These are phyloP conservation scores for Mycena latifolia DNA, from an alignment of 768 basidiomycete species.

Conservation along the genomic window DNA sequence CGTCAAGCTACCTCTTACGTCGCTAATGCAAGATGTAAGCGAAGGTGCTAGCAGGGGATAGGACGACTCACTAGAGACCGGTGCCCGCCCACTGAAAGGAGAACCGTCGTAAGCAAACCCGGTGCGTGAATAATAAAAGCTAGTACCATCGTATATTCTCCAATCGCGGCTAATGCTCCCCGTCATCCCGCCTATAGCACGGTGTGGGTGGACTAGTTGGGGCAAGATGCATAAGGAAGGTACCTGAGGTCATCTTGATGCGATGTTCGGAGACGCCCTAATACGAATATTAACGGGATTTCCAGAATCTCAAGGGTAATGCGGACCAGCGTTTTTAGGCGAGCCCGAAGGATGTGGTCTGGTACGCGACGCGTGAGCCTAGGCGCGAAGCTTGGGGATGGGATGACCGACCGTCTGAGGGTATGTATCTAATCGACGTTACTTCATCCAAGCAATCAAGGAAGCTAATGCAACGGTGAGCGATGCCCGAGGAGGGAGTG, in stretches of 20 bases:
- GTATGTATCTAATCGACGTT: constrained; percentile 70
- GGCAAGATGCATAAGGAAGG: constrained; percentile 30
- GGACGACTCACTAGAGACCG: constrained; percentile 67
- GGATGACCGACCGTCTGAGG: constrained; percentile 68
- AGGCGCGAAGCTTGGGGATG: not conserved
- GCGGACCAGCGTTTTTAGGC: constrained; percentile 68
- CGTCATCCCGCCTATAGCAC: constrained; percentile 33
- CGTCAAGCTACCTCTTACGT: constrained; percentile 37
- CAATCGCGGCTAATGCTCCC: constrained; percentile 50
- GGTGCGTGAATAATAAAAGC: not conserved
- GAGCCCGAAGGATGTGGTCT: constrained; percentile 82
- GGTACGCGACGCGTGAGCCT: constrained; percentile 10
- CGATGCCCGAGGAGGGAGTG: not conserved
- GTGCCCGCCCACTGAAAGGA: constrained; percentile 66
- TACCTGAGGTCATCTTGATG: constrained; percentile 68
- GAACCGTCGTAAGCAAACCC: constrained; percentile 2
- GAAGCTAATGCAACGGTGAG: constrained; percentile 64
- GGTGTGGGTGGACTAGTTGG: constrained; percentile 2
- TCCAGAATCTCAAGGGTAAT: not conserved
- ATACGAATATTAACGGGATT: constrained; percentile 27
- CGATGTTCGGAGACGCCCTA: constrained; percentile 77
- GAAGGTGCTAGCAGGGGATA: not conserved
- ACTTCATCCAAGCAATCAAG: constrained; percentile 75
- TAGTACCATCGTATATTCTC: constrained; percentile 56
- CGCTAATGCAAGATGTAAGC: constrained; percentile 41